Conservation (phyloP, 1,284 basidiomycete species). For the Cutaneotrichosporon dermatis region DNA sequence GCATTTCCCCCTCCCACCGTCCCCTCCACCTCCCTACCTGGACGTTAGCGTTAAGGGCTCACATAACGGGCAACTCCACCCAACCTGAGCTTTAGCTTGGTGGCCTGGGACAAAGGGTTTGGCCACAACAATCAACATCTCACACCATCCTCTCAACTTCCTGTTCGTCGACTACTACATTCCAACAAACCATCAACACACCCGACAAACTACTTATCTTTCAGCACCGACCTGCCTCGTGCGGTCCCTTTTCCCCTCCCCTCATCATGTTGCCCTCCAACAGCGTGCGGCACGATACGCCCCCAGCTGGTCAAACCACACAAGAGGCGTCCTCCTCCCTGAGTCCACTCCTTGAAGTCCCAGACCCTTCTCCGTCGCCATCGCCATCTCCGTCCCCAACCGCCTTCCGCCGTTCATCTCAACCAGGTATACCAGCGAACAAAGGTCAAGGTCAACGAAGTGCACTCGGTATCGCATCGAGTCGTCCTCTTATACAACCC, state of each 20-base stretch:
- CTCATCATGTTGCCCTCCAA: background rate
- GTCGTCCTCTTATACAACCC: background rate
- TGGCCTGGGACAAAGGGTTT: too few species aligned
- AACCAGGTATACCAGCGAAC: background rate
- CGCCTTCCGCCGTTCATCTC: background rate
- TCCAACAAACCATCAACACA: too few species aligned
- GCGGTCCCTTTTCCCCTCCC: background rate
- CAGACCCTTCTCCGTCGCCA: background rate
- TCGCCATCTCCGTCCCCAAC: background rate
- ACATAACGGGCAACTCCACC: too few species aligned
- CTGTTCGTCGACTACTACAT: too few species aligned
- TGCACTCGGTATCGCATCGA: background rate
- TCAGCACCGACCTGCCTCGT: too few species aligned
- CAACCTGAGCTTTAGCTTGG: too few species aligned
- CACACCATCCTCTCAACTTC: too few species aligned
- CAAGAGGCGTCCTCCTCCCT: background rate
- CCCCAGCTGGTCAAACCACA: background rate
- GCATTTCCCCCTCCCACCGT: too few species aligned
- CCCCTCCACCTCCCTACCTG: too few species aligned
- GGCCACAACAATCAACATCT: too few species aligned
- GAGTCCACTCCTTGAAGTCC: background rate
- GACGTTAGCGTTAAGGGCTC: too few species aligned
- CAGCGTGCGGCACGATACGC: background rate
- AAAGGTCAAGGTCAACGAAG: constrained; percentile 2
- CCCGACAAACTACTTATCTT: too few species aligned